Evolutionary conservation across 176 grass and related monocot genomes (phyloP), one percentile per base, ranked within the genome.

Genomic region (maize (Zea mays)): DNA sequence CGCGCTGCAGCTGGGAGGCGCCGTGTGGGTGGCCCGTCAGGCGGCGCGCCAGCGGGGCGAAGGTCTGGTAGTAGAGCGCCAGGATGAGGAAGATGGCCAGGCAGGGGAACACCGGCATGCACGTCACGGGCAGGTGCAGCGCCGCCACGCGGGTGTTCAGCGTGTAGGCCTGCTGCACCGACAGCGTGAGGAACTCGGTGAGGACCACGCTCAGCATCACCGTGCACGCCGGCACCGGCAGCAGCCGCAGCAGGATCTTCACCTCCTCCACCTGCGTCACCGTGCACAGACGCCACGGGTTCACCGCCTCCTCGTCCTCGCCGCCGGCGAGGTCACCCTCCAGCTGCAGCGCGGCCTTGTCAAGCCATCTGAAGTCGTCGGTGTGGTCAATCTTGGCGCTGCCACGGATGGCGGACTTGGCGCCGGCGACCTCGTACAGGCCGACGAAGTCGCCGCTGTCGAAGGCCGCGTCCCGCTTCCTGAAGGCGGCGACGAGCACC

Each of bases 81-180:
- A 97, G 87, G 83, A 97, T 68, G 58, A 97, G 76, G 82, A 97
- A 93, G 59, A 97, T 94, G 68, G 84, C 90, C 39, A 94, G 82
- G 66, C 91, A 81, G 66, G 94, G 91, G 83, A 97, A 97, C 1
- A 97, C 89, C n/a, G 94, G 94, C 94, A 97, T 97, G 91, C 94
- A 97, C 14, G 88, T 86, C 8, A 97, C 89, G 0, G 94, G 94
- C 8, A 97, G 91, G 71, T 79, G 88, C 19, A 93, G 70, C 61
- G 64, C 51, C 21, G 86, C 81, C 16, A 93, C 59, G 13, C 60
- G 13, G 6, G 89, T 97, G 91, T 97, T 97, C 84, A 97, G 78
- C 34, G 94, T 94, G 82, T 97, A 97, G 0, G 87, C 94, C 85
- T 97, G 94, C 77, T 97, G 94, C 51, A 97, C 79, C 8, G 94